These are phyloP conservation scores for Omphalotus guepiniiformis DNA, from an alignment of 768 basidiomycete species.

Conservation along the genomic window DNA sequence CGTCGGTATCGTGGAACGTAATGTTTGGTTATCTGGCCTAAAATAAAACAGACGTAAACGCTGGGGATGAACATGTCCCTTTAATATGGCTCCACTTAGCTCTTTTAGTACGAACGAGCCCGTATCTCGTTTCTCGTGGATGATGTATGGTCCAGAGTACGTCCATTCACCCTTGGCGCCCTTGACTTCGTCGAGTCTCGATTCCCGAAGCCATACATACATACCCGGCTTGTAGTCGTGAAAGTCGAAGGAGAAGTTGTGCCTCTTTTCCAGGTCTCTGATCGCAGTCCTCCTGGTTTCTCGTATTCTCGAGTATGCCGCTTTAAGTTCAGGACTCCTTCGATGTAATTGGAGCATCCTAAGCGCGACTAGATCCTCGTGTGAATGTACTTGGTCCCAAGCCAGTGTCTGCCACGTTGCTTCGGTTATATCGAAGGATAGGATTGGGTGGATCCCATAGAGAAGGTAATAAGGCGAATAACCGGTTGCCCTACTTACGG, in stretches of 20 bases:
- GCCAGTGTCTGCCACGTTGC: constrained; percentile 22
- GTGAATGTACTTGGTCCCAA: constrained; percentile 18
- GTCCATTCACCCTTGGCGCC: constrained; percentile 24
- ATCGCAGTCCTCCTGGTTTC: constrained; percentile 14
- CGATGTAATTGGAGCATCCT: constrained; percentile 19
- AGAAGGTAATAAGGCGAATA: constrained; percentile 27
- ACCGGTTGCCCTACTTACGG: constrained; percentile 22
- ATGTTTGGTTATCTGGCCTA: constrained; percentile 8
- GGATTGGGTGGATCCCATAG: constrained; percentile 24
- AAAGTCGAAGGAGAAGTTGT: constrained; percentile 12
- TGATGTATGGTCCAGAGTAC: constrained; percentile 25
- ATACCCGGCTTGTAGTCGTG: constrained; percentile 20
- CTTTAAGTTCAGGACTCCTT: constrained; percentile 14
- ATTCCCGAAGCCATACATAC: constrained; percentile 27
- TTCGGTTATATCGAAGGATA: constrained; percentile 26
- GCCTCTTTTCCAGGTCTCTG: constrained; percentile 18
- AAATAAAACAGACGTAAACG: constrained; percentile 5
- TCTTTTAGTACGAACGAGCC: constrained; percentile 6
- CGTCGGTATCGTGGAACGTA: too few relatives aligned
- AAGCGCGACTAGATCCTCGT: constrained; percentile 22
- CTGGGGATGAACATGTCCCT: constrained; percentile 1
- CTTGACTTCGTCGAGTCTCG: constrained; percentile 22
- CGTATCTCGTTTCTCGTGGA: constrained; percentile 5
- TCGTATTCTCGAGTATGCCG: constrained; percentile 11
- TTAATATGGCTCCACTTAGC: constrained; percentile 3